These are phyloP conservation scores for Tieghemiomyces parasiticus DNA, from an alignment of 192 early-diverging fungal genomes.

Conservation along the genomic window DNA sequence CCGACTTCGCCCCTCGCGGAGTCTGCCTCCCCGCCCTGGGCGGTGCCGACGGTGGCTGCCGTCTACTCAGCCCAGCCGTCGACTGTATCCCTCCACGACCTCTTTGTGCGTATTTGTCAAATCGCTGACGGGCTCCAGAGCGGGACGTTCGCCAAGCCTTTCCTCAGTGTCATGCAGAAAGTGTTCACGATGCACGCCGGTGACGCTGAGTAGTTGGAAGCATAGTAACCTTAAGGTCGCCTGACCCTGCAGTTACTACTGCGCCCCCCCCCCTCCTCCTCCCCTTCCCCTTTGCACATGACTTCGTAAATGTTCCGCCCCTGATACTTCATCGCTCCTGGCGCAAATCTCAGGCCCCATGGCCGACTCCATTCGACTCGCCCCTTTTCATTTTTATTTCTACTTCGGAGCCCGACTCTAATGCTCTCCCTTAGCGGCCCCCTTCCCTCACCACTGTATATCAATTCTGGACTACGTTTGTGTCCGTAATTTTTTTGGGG, in stretches of 20 bases:
- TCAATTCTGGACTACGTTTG: no score
- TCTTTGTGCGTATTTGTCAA: conserved; percentile 32
- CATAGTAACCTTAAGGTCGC: neutral
- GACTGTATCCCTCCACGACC: conserved; percentile 6
- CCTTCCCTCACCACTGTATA: no score
- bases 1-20: no score
- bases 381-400: conserved; percentile 2
- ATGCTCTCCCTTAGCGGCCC: no score
- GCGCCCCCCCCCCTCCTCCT: neutral
- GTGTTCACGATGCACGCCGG: conserved; percentile 36
- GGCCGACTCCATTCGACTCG: neutral
- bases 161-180: conserved; percentile 34
- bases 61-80: neutral
- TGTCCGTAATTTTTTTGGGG: no score
- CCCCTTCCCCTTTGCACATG: neutral
- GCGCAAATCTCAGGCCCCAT: neutral
- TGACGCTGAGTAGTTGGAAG: conserved; percentile 8
- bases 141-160: conserved; percentile 35
- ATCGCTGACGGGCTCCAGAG: conserved; percentile 40
- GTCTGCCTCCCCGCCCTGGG: no score
- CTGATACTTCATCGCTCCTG: neutral
- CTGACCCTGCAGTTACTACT: neutral
- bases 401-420: no score
- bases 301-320: neutral
- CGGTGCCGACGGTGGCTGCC: no score